Evolutionary conservation across 2,329 filamentous ascomycete species (phyloP).

Genomic region (Penicillium janthinellum): DNA sequence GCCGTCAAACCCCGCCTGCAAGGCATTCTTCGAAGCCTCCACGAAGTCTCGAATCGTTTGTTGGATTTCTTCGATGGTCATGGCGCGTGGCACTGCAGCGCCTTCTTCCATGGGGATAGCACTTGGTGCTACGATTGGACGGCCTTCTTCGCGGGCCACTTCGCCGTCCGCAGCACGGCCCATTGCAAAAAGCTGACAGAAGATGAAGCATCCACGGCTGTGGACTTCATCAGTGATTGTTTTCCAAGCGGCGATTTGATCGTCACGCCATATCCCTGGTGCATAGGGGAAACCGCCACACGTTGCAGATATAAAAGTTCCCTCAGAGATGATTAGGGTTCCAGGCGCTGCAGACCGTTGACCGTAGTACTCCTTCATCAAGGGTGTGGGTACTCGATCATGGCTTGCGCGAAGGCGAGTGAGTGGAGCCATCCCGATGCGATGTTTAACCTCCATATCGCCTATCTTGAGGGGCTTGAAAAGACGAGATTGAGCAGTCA

Average conservation of each 20-base stretch:
- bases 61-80: constrained; percentile 46
- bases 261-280: constrained; percentile 58
- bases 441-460: constrained; percentile 39
- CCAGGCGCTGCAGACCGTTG: constrained; percentile 56
- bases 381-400: constrained; percentile 48
- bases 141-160: constrained; percentile 19
- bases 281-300: constrained; percentile 52
- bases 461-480: constrained; percentile 9
- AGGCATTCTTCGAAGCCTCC: constrained; percentile 50
- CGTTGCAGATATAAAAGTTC: constrained; percentile 52
- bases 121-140: constrained; percentile 37
- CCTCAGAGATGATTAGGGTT: constrained; percentile 61
- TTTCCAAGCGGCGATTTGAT: constrained; percentile 61
- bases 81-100: constrained; percentile 29
- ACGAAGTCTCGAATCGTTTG: constrained; percentile 43
- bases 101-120: constrained; percentile 41
- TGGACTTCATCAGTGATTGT: constrained; percentile 64
- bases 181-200: constrained; percentile 61
- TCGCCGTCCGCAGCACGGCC: constrained; percentile 55
- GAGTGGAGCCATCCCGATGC: constrained; percentile 51
- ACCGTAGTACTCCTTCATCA: constrained; percentile 53
- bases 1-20: constrained; percentile 56
- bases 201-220: constrained; percentile 60
- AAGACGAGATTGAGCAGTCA: constrained; percentile 6
- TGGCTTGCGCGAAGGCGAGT: constrained; percentile 54